Evolutionary conservation across 2,329 filamentous ascomycete species (phyloP).

Genomic region (Cladophialophora bantiana): DNA sequence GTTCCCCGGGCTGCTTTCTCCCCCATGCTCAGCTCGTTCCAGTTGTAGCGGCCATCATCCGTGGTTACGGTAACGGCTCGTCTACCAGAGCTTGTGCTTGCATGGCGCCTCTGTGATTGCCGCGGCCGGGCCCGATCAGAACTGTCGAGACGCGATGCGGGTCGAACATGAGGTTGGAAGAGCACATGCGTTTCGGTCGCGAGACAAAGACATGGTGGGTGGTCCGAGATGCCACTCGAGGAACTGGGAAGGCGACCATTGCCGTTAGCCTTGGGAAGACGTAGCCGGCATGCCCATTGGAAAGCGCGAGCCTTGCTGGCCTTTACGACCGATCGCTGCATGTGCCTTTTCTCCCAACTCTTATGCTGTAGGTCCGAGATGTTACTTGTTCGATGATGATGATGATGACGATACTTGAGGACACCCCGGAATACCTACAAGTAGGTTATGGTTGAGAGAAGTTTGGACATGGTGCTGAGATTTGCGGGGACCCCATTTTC

Average conservation of each 20-base stretch:
- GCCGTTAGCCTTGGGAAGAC: background rate
- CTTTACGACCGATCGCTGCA: conserved; percentile 20
- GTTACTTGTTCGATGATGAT: too few species aligned
- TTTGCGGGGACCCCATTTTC: background rate
- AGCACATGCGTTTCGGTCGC: background rate
- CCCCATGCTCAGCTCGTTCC: conserved; percentile 74
- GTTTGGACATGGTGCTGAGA: background rate
- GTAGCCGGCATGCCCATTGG: conserved; percentile 36
- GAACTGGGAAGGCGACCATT: background rate
- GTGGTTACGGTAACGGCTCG: conserved; percentile 82
- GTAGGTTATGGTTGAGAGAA: too few species aligned
- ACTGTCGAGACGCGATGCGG: background rate
- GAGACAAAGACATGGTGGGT: background rate
- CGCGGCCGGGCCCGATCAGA: background rate
- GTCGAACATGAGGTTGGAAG: background rate
- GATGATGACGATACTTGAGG: too few species aligned
- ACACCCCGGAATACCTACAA: too few species aligned
- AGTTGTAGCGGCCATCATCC: conserved; percentile 82
- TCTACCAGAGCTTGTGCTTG: conserved; percentile 53
- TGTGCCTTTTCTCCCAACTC: background rate
- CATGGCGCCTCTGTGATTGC: background rate
- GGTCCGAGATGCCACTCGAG: background rate
- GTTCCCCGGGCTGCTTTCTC: conserved; percentile 87
- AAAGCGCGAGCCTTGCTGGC: conserved; percentile 35
- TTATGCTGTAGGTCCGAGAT: too few species aligned